A percentile compares a stretch with the other conserved stretches of the same genome.
These are phyloP conservation scores for Microstroma glucosiphilum DNA, from an alignment of 1,284 basidiomycete genomes.

Conservation along the genomic window DNA sequence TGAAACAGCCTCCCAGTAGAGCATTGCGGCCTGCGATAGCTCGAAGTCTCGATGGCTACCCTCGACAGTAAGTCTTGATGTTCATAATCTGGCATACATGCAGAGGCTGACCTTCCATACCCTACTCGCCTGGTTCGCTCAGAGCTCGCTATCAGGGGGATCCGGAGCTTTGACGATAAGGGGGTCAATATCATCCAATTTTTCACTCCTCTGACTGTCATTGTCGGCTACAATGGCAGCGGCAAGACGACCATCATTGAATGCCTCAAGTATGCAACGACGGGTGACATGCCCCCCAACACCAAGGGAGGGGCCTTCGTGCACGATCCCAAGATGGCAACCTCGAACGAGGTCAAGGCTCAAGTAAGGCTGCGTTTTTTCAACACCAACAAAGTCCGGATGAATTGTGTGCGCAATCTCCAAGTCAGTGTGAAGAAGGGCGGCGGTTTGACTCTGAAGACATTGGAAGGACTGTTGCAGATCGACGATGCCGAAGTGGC, in stretches of 20 bases:
- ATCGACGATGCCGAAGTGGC: constrained; percentile 64
- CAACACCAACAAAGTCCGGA: constrained; percentile 66
- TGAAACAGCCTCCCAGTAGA: no score
- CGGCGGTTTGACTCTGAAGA: constrained; percentile 84
- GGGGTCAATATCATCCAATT: constrained; percentile 91
- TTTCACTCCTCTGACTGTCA: constrained; percentile 94
- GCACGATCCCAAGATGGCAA: constrained; percentile 96
- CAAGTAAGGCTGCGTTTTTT: constrained; percentile 91
- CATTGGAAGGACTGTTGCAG: constrained; percentile 83
- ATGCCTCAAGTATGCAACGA: constrained; percentile 97
- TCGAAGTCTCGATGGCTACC: no score
- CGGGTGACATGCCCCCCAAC: constrained; percentile 94
- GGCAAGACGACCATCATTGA: constrained; percentile 88
- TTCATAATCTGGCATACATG: constrained; percentile 6
- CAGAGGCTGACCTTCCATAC: constrained; percentile 22
- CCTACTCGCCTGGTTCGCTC: neutral
- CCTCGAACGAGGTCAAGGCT: constrained; percentile 96
- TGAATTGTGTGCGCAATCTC: constrained; percentile 88
- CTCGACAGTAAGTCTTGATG: no score
- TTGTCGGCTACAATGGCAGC: constrained; percentile 96
- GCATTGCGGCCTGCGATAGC: no score
- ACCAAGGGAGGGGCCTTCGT: constrained; percentile 96
- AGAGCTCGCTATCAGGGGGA: constrained; percentile 51
- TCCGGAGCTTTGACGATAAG: constrained; percentile 64
- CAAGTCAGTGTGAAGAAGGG: constrained; percentile 76